Evolutionary conservation across 495 filamentous ascomycete species (phyloP).

Genomic region (Neurospora sp.): DNA sequence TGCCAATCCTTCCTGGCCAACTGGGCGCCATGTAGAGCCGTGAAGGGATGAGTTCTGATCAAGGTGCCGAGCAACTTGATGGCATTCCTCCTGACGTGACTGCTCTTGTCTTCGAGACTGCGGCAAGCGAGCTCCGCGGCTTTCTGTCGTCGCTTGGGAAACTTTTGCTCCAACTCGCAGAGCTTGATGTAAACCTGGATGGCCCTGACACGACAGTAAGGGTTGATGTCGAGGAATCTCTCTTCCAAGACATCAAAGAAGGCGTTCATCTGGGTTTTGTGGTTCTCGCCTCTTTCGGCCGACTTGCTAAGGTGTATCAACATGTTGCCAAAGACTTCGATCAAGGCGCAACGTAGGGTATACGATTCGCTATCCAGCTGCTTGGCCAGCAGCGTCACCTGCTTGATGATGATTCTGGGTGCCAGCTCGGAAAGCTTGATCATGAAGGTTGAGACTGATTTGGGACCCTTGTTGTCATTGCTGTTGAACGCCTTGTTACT

Average conservation of each 20-base stretch:
- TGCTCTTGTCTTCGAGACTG: conserved; percentile 95
- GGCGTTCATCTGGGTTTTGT: conserved; percentile 86
- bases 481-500: conserved; percentile 96
- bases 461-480: conserved; percentile 89
- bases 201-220: conserved; percentile 84
- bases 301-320: conserved; percentile 83
- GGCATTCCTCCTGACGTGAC: conserved; percentile 88
- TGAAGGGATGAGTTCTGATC: conserved; percentile 88
- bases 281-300: conserved; percentile 79
- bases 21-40: conserved; percentile 80
- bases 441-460: conserved; percentile 96
- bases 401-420: conserved; percentile 88
- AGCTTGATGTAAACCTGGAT: conserved; percentile 91
- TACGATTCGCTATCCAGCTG: conserved; percentile 97
- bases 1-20: conserved; percentile 79
- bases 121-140: conserved; percentile 76
- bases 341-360: conserved; percentile 81
- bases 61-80: conserved; percentile 84
- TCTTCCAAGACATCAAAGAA: conserved; percentile 97
- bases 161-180: conserved; percentile 88
- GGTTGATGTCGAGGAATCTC: conserved; percentile 92
- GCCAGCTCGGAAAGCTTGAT: conserved; percentile 91
- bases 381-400: conserved; percentile 89
- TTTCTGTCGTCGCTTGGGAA: conserved; percentile 79
- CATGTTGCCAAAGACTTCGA: conserved; percentile 98